Conservation (phyloP, 75 land plant species). For the Azolla pinnata region DNA sequence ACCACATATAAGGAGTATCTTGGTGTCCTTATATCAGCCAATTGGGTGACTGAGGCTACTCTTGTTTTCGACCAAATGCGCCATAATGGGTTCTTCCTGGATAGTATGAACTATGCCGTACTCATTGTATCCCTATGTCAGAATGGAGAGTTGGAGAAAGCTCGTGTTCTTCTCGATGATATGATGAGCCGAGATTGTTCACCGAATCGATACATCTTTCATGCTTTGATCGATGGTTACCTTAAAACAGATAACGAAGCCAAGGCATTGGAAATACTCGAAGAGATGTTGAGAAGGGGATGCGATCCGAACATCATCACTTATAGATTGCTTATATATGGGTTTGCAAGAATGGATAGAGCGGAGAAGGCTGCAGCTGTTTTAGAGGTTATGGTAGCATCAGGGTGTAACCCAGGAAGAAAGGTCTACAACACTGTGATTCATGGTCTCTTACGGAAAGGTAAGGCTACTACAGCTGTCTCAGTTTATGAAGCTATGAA, state of each 20-base stretch:
- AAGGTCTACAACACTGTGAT: conserved; percentile 27
- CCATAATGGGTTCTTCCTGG: background rate
- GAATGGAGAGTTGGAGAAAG: background rate
- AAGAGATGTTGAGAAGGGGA: conserved; percentile 48
- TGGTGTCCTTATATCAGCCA: background rate
- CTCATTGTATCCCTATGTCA: background rate
- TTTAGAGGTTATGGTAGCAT: conserved; percentile 39
- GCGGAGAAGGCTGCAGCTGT: conserved; percentile 39
- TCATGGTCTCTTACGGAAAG: conserved; percentile 28
- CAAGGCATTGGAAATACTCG: conserved; percentile 46
- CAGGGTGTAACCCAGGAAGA: conserved; percentile 35
- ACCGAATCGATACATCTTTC: conserved; percentile 34
- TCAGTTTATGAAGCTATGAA: conserved; percentile 15
- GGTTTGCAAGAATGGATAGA: conserved; percentile 42
- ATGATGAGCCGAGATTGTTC: background rate
- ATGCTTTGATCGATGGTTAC: conserved; percentile 52
- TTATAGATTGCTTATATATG: conserved; percentile 43
- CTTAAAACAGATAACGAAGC: conserved; percentile 44
- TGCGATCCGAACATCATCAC: conserved; percentile 53
- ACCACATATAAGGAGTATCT: conserved; percentile 29
- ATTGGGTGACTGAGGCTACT: background rate
- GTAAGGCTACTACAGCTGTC: conserved; percentile 24
- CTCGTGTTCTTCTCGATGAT: background rate
- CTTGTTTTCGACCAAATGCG: background rate
- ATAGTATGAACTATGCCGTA: background rate